Base-by-base conservation (phyloP, 2,329 filamentous ascomycete genomes). In the Hypocreales sp. region DNA sequence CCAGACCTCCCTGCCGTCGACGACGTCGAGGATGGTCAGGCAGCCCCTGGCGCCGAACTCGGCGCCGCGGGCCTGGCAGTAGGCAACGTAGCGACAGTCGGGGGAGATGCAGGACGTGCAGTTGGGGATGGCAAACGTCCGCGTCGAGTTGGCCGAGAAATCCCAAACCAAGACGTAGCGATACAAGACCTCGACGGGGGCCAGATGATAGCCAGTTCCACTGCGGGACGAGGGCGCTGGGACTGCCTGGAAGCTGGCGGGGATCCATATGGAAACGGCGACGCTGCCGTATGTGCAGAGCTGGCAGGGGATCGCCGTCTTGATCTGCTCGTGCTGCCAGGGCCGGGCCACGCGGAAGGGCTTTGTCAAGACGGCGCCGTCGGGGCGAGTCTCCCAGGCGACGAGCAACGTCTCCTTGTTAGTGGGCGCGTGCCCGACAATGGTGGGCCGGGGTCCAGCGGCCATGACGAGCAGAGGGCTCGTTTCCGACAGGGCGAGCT, bases 191-290 rank as follows among this genome's bases (percentile, higher is more conserved):
- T 37, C 14, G 0, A 46, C 42, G 1, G 48, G 48, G 2, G 39
- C 39, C 1, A 58, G 44, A 26, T 53, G 53, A 33, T 40, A 56
- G 3, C 44, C 46, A 2, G 27, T 16, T 1, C 33, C 34, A 2
- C 45, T 44, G 2, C 39, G 39, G 3, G 39, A 26, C 4, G 40
- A 38, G 4, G 45, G 35, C 7, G 41, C 40, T 1, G 45, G 41
- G 7, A 55, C 40, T 8, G 48, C 46, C 10, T 45, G 47, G 34
- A 51, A 55, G 17, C 37, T 44, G 5, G 54, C 51, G 0, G 52
- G 51, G 24, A 56, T 52, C 54, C 54, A 58, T 15, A 57, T 50
- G 7, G 53, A 57, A 1, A 56, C 48, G 5, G 50, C 48, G 1
- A 50, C 40, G 30, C 46, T 51, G 12, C 52, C 54, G 31, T 56